phyloP scores from a whole-genome alignment of 2,329 filamentous ascomycete genomes.

The Cordyceps cicadae region DNA sequence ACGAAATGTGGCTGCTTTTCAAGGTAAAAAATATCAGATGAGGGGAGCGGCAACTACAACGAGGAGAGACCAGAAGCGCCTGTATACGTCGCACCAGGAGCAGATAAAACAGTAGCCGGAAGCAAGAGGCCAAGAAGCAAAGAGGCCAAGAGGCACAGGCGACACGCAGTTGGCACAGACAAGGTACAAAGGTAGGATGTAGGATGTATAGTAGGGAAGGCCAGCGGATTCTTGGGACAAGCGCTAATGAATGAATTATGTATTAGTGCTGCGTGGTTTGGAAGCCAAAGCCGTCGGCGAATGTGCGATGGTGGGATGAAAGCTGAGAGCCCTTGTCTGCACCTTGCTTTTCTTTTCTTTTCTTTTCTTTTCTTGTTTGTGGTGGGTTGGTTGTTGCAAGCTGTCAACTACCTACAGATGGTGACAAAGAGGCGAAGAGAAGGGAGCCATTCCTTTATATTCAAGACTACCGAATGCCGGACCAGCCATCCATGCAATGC shows the following conservation, averaged over 20 bases:
- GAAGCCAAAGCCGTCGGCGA: not conserved
- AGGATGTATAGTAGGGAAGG: too few species aligned
- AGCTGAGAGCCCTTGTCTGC: not conserved
- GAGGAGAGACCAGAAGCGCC: not conserved
- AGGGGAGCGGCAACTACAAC: not conserved
- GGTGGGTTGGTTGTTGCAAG: too few species aligned
- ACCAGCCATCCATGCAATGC: not conserved
- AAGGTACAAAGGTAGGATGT: too few species aligned
- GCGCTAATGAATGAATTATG: not conserved
- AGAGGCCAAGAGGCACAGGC: too few species aligned
- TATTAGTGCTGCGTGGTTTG: not conserved
- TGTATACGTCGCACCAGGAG: not conserved
- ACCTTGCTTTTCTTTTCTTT: not conserved
- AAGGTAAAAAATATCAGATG: not conserved
- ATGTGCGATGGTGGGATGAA: not conserved
- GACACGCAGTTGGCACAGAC: not conserved
- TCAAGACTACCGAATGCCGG: too few species aligned
- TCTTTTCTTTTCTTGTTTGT: not conserved
- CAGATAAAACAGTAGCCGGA: slow-evolving; percentile 1
- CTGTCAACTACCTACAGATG: too few species aligned
- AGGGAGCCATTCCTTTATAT: too few species aligned
- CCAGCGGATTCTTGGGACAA: not conserved
- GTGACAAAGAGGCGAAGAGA: too few species aligned
- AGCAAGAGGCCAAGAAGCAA: too few species aligned
- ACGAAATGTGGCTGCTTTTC: not conserved